Base-by-base conservation (phyloP, 2,329 filamentous ascomycete species). In the Diaporthe longicolla region DNA sequence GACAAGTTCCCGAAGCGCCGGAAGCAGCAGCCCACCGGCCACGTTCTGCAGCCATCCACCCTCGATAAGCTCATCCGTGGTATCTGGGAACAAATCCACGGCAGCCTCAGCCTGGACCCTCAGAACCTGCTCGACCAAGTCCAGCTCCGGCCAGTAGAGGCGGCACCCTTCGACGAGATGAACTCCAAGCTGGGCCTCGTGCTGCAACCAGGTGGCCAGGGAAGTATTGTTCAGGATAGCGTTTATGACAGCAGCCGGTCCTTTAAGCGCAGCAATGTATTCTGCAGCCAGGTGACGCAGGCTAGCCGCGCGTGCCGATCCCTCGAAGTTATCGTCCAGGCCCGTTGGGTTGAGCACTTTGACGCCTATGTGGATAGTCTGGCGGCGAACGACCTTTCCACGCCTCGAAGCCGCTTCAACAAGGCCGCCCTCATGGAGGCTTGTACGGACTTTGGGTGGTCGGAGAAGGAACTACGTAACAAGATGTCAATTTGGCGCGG, bases 241-340 rank as follows among this genome's bases (percentile, higher is more conserved):
- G 7, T 72, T 15, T 68, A 70, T 17, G 45, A 72, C 15, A 35
- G 66, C 17, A 73, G 69, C 52, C 70, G 70, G 3, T 78, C 78
- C 24, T 82, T 82, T 72, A 81, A 78, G 72, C 79, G 77, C 63
- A 80, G 79, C 52, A 82, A 81, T 66, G 72, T 78, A 10, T 79
- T 82, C 72, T 82, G 80, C 74, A 78, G 79, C 17, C 83, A 76
- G 75, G 77, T 81, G 0, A 82, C 80, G 19, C 80, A 82, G 73
- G 81, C 87, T n/a, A 88, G 86, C 76, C 84, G 87, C 19, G 86
- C 88, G 1, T 89, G 85, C 71, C 82, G 88, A n/a, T 88, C 88
- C 0, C 82, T 90, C n/a, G 88, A 90, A 78, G 88, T 90, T 73
- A 88, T 90, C 32, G 87, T 90, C 2, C 88, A 90, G 77, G 87